Percentiles rank a stretch among this genome's conserved stretches.
phyloP scores from a whole-genome alignment of 73 alveolate genomes.

The Paramecium sonneborni region DNA sequence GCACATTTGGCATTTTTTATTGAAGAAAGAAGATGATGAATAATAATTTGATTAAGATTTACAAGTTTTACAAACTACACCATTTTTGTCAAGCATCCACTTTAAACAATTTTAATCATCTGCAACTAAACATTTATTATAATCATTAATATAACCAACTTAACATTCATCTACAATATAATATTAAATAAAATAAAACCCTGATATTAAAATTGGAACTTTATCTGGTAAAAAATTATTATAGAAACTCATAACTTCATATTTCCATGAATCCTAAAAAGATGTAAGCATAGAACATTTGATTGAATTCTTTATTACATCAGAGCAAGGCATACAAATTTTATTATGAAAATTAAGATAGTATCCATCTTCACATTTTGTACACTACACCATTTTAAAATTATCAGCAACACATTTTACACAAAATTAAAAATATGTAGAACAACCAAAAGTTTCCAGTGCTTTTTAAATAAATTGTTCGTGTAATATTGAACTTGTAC shows the following conservation, averaged over 20 bases:
- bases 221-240: not conserved
- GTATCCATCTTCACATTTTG: not conserved
- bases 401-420: not conserved
- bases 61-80: not conserved
- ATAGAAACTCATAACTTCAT: not conserved
- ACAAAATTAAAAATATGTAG: not conserved
- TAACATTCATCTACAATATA: not conserved
- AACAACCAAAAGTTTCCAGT: not conserved
- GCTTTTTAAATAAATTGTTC: not conserved
- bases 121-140: not conserved
- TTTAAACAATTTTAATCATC: not conserved
- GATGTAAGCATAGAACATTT: not conserved
- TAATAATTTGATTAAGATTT: not conserved
- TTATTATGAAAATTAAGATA: not conserved
- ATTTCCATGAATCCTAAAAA: not conserved
- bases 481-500: not conserved
- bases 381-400: not conserved
- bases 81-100: not conserved
- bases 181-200: not conserved
- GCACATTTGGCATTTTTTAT: not conserved
- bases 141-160: not conserved
- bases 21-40: not conserved
- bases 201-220: not conserved
- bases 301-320: not conserved
- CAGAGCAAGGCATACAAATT: not conserved